Base-by-base conservation (phyloP, 805 yeast species). In the Candida maesae region DNA sequence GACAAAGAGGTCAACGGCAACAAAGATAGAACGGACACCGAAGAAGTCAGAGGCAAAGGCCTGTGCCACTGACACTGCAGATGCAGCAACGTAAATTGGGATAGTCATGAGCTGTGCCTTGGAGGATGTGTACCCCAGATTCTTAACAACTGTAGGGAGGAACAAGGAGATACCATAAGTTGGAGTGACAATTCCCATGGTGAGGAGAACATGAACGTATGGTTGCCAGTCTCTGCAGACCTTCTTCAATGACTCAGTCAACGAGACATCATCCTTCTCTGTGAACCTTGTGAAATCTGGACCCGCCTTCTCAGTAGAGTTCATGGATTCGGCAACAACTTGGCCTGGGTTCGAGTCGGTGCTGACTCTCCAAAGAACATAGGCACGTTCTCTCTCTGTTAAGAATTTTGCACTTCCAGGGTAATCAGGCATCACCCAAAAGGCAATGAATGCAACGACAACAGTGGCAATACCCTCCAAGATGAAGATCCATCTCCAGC, bases 71-170 rank as follows among this genome's bases (percentile, higher is more conserved):
- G 65, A 50, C 20, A 48, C 46, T 8, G 57, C 43, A 2, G 66
- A 60, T 3, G 67, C 68, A 14, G 58, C 59, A 14, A 63, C 49
- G 47, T 69, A 69, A 3, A 67, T 57, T 2, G 74, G 74, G 19
- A 68, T 65, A 2, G 73, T 61, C 67, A 71, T 51, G 21, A 68
- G 56, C 51, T 71, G 74, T 0, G 74, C 67, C 17, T 47, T 53
- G 5, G 68, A 56, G 6, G 64, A 53, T 16, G 68, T 49, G 50
- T 66, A 70, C 1, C 75, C 75, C 37, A 71, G 49, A 2, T 40
- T 45, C 27, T 56, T 60, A 41, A 71, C 58, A 41, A 71, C 70
- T 13, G 73, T 60, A 14, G 75, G 75, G 21, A 70, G 49, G 38
- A 70, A 67, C 29, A 65, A 55, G 7, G 73, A 59, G 12, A 68